Evolutionary conservation across 1,139 yeast species (phyloP), one percentile per base, ranked within the genome.

Genomic region (Saccharomyces uvarum): DNA sequence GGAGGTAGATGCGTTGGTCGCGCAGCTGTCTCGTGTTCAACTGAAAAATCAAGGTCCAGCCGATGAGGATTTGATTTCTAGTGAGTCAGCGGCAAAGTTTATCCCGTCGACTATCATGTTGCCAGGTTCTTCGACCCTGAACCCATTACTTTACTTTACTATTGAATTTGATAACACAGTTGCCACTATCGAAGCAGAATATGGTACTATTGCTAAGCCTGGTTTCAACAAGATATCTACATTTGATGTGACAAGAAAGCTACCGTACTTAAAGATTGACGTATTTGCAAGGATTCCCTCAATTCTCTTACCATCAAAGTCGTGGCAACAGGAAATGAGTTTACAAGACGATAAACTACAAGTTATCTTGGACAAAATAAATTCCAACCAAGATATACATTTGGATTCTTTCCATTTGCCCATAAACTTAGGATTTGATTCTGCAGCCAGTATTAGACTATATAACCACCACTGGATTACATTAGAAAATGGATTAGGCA

Each of bases 161-260:
- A 76, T 86, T 51, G 95, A 86, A 68, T 86, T 85, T 62, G 95
- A 86, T 64, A 86, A 86, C 64, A 88, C 89, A 53, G 93, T 88
- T 56, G 81, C 89, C 56, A 81, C 88, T n/a, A 79, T 88, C 54
- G 95, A 88, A 62, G 91, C 96, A 3, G 82, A 82, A 49, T 77
- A 81, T 57, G 96, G 96, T 14, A 79, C 89, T 0, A 74, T 83
- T 56, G 77, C 78, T 27, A 70, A 74, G 53, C 88, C 91, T 2
- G 75, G 76, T 24, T 93, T 96, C 83, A 91, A 90, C 69, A 88
- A 87, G 63, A 90, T 88, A 21, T 88, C 96, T 11, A 84, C 91
- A 8, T 93, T 93, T 69, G 99, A 93, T 77, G 96, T 91, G 27
- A 85, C 95, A 11, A 81, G 88, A 60, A 73, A 62, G 69, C 71